These are phyloP conservation scores for Esteya vermicola DNA, from an alignment of 2,329 filamentous ascomycete species.

Conservation along the genomic window DNA sequence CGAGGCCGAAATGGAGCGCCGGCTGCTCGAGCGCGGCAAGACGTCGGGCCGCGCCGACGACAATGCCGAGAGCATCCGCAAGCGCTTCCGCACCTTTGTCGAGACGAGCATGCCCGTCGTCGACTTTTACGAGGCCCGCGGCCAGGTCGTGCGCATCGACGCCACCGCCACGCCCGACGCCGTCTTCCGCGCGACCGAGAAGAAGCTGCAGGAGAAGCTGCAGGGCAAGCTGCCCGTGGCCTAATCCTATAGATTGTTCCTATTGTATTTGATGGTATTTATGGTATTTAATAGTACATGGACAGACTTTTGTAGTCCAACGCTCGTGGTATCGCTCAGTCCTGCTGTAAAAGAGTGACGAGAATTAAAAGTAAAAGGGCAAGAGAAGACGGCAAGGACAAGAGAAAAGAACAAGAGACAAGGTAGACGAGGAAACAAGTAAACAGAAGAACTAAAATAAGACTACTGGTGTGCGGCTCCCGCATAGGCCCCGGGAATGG, in stretches of 20 bases:
- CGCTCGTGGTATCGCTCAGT: conserved; percentile 4
- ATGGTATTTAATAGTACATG: too few species aligned
- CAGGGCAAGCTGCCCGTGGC: too few species aligned
- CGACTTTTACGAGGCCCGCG: conserved; percentile 62
- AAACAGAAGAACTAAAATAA: too few species aligned
- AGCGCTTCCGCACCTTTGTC: conserved; percentile 86
- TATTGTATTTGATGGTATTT: neutral
- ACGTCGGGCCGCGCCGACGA: conserved; percentile 86
- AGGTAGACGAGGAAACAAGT: too few species aligned
- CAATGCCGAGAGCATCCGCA: conserved; percentile 89
- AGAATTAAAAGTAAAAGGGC: conserved; percentile 3
- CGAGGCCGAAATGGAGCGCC: conserved; percentile 72
- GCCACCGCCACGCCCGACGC: conserved; percentile 53
- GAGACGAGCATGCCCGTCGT: conserved; percentile 98
- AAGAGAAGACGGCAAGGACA: neutral
- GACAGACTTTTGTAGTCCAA: too few species aligned
- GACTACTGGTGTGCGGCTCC: conserved; percentile 38
- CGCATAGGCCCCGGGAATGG: conserved; percentile 75
- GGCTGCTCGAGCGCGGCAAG: conserved; percentile 79
- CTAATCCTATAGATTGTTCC: neutral
- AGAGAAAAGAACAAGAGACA: conserved; percentile 11
- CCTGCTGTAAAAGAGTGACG: conserved; percentile 7
- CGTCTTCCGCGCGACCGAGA: conserved; percentile 40
- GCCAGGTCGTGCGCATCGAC: conserved; percentile 66
- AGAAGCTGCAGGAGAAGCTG: conserved; percentile 33